Evolutionary conservation across 306 rosid genomes (phyloP), one percentile per base, ranked within the genome.

Genomic region (Adenanthera pavonina): DNA sequence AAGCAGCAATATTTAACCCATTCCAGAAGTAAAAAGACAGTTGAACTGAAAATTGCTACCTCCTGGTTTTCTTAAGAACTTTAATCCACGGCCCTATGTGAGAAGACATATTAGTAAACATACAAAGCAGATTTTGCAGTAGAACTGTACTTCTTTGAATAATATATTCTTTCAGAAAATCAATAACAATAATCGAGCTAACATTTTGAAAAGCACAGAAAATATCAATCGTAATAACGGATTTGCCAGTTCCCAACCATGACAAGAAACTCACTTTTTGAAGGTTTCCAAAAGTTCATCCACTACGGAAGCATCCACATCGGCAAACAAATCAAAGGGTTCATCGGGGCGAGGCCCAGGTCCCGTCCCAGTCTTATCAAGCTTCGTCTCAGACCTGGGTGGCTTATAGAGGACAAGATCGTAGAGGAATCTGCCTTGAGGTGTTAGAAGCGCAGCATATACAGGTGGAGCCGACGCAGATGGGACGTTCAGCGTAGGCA

Each of bases 391-490:
- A 7, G 83, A 60, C 68, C 34, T 85, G 9, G 98, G 93, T 40
- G 86, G 88, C 56, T 78, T 80, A 57, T 90, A 95, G 83, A 95
- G 86, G 41, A 95, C 77, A 15, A 95, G 76, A 84, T 95, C 99
- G 72, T 83, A 93, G 66, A 95, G 80, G 77, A 93, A 93, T 78
- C 97, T 88, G 2, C 99, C 99, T 72, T 93, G 99, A 12, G 98
- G 94, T 8, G 94, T 92, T 85, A 95, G 82, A 72, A 95, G 66
- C 7, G 98, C 97, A 3, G 97, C 90, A 76, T 93, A 95, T 35
- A 86, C 78, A 41, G 99, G 98, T 7, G 88, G 81, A 71, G 80
- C 78, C 16, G 91, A 72, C 7, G 86, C 79, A 13, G 81, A 41
- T 40, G 94, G 83, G 60, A 92, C 72, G 83, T 92, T 93, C 13